phyloP scores from a whole-genome alignment of 148 eudicot genomes.

The Suaeda aralocaspica region DNA sequence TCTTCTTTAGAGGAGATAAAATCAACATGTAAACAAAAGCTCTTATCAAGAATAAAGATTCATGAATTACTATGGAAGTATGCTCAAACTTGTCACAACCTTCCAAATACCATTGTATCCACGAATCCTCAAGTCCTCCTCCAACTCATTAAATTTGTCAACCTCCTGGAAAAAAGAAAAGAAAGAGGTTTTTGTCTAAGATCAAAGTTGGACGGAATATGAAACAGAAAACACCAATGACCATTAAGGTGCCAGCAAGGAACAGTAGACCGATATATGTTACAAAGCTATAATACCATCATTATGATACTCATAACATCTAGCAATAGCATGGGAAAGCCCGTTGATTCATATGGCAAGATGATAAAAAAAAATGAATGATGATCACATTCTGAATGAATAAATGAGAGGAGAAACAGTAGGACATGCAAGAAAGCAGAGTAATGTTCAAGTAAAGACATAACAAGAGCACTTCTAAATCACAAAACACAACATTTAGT shows the following conservation, averaged over 20 bases:
- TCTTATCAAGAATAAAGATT: slow-evolving; percentile 1
- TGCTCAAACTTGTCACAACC: slow-evolving; percentile 40
- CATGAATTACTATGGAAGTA: not conserved
- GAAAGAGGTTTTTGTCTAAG: slow-evolving; percentile 11
- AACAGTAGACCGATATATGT: not conserved
- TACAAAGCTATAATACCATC: too few relatives aligned
- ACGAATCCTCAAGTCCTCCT: slow-evolving; percentile 57
- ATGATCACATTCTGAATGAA: not conserved
- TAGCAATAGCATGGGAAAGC: not conserved
- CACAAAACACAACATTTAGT: slow-evolving; percentile 3
- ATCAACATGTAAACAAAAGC: slow-evolving; percentile 16
- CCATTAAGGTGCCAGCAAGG: slow-evolving; percentile 3
- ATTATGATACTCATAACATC: not conserved
- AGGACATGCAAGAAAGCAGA: slow-evolving; percentile 6
- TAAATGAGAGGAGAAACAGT: not conserved
- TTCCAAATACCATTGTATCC: slow-evolving; percentile 94
- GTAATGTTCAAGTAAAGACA: not conserved
- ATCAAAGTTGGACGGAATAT: not conserved
- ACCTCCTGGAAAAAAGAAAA: slow-evolving; percentile 63
- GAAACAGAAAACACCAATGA: slow-evolving; percentile 1
- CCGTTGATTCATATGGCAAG: not conserved
- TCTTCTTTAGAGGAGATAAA: not conserved
- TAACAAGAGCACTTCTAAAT: not conserved
- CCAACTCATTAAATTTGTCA: slow-evolving; percentile 77
- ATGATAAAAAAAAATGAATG: too few relatives aligned